Conservation (phyloP, 2,329 filamentous ascomycete species). For the Periconia digitata region DNA sequence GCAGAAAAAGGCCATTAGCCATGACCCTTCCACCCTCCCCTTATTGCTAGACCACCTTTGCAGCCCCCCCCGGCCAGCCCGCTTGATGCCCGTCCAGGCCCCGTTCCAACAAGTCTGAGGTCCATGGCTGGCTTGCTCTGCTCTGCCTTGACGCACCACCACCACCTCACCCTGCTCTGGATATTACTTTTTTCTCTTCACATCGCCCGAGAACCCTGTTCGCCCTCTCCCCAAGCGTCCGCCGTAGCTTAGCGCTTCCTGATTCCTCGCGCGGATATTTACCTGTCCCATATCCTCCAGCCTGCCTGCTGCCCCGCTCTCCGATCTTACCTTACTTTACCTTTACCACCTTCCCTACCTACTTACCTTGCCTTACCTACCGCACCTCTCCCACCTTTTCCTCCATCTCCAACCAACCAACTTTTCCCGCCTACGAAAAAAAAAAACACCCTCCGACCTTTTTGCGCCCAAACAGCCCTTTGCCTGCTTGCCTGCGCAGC, state of each 20-base stretch:
- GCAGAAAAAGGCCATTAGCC: too few relatives aligned
- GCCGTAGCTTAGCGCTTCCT: not conserved
- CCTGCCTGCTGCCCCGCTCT: not conserved
- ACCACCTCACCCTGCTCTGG: too few relatives aligned
- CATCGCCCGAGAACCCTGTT: not conserved
- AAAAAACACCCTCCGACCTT: too few relatives aligned
- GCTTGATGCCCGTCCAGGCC: too few relatives aligned
- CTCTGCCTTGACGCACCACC: too few relatives aligned
- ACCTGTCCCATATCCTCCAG: not conserved
- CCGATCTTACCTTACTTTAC: too few relatives aligned
- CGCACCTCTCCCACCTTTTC: not conserved
- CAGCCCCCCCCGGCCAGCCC: too few relatives aligned
- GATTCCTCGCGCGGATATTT: not conserved
- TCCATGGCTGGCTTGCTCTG: too few relatives aligned
- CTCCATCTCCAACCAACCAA: not conserved
- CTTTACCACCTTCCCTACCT: not conserved
- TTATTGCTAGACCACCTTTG: too few relatives aligned
- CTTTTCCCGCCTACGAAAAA: not conserved
- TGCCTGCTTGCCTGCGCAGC: conserved; percentile 26
- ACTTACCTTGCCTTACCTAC: not conserved
- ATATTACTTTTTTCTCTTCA: too few relatives aligned
- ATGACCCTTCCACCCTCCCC: too few relatives aligned
- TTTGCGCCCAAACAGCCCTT: conserved; percentile 14
- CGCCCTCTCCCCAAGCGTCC: not conserved
- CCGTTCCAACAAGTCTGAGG: too few relatives aligned